Conservation (phyloP, 2,329 filamentous ascomycete genomes). For the Phoma herbarum region DNA sequence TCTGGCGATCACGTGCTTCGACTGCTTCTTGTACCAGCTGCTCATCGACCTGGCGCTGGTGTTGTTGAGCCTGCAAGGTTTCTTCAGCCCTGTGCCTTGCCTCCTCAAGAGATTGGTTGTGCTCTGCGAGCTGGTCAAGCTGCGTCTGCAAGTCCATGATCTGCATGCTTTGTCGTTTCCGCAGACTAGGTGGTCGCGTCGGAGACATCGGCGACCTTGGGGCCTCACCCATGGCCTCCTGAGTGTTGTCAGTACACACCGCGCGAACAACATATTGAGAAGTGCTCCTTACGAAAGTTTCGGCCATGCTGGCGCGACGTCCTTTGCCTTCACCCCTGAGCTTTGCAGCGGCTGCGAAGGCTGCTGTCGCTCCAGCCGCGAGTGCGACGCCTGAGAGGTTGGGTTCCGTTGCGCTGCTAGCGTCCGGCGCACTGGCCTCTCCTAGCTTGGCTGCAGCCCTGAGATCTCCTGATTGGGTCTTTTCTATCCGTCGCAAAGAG, state of each 20-base stretch:
- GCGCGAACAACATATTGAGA: slow-evolving; percentile 18
- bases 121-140: slow-evolving; percentile 83
- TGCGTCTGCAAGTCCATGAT: slow-evolving; percentile 85
- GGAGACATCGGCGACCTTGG: slow-evolving; percentile 90
- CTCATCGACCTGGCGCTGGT: slow-evolving; percentile 63
- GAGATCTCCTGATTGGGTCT: slow-evolving; percentile 78
- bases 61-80: slow-evolving; percentile 63
- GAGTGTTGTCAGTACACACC: slow-evolving; percentile 43
- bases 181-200: slow-evolving; percentile 92
- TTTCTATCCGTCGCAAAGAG: slow-evolving; percentile 74
- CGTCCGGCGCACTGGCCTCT: slow-evolving; percentile 53
- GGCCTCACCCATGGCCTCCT: slow-evolving; percentile 95
- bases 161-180: slow-evolving; percentile 97
- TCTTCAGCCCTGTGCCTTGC: slow-evolving; percentile 75
- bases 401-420: slow-evolving; percentile 42
- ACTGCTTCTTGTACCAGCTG: slow-evolving; percentile 61
- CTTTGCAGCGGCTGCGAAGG: slow-evolving; percentile 61
- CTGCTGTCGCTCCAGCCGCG: slow-evolving; percentile 48
- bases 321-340: slow-evolving; percentile 88
- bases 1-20: slow-evolving; percentile 71
- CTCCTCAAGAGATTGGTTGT: slow-evolving; percentile 82
- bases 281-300: slow-evolving; percentile 83
- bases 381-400: slow-evolving; percentile 44
- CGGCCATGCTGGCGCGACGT: slow-evolving; percentile 82
- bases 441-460: slow-evolving; percentile 71